Evolutionary conservation across 75 land plant genomes (phyloP).

Genomic region (Pinus tabuliformis): DNA sequence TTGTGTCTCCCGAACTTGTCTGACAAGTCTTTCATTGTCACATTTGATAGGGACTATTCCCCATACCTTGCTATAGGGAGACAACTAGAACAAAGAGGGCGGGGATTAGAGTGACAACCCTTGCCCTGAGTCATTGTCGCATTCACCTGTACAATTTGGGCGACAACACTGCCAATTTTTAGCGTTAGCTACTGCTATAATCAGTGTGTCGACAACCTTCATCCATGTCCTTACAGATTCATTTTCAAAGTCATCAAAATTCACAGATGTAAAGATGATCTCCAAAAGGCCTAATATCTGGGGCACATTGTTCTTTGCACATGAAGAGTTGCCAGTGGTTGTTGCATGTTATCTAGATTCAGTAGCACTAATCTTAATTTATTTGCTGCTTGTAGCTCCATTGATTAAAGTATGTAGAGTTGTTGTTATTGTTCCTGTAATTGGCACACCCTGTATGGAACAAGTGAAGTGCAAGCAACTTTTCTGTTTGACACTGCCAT

Average conservation of each 20-base stretch:
- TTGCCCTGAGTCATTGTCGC: too few species aligned
- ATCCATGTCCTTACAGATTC: conserved; percentile 30
- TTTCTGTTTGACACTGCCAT: too few species aligned
- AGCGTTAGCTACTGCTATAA: conserved; percentile 26
- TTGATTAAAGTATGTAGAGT: not conserved
- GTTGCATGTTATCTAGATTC: conserved; percentile 34
- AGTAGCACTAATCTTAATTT: conserved; percentile 11
- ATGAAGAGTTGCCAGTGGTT: conserved; percentile 24
- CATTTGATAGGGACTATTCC: too few species aligned
- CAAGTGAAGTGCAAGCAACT: not conserved
- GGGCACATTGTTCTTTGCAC: conserved; percentile 15
- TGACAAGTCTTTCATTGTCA: too few species aligned
- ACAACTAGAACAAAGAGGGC: too few species aligned
- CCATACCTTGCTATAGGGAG: too few species aligned
- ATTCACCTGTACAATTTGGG: too few species aligned
- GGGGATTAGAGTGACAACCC: too few species aligned
- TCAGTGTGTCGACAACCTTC: conserved; percentile 36
- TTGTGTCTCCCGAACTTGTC: too few species aligned
- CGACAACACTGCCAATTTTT: too few species aligned
- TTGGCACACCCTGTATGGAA: not conserved
- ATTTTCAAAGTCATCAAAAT: conserved; percentile 14
- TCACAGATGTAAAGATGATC: conserved; percentile 14
- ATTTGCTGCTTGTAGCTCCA: conserved; percentile 36
- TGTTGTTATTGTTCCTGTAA: not conserved
- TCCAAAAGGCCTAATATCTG: conserved; percentile 37